phyloP scores from a whole-genome alignment of 2,329 filamentous ascomycete genomes.

The Colletotrichum caudatum region DNA sequence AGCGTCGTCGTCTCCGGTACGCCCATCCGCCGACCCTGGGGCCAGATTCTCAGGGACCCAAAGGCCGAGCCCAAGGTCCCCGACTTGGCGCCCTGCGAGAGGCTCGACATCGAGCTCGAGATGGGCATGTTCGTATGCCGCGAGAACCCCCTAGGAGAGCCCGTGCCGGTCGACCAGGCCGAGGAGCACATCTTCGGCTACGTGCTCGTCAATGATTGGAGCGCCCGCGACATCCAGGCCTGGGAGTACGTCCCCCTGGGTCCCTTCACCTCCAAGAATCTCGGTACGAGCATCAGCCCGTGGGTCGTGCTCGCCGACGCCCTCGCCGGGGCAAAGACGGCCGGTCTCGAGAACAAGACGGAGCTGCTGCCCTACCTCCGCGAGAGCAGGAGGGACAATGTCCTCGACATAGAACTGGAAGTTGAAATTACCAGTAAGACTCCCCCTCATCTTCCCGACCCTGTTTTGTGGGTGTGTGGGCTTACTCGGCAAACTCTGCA shows the following conservation, averaged over 20 bases:
- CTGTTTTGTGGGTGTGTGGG: rapidly evolving
- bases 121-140: slow-evolving; percentile 80
- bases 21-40: slow-evolving; percentile 76
- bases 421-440: slow-evolving; percentile 54
- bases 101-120: slow-evolving; percentile 83
- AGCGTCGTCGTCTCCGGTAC: slow-evolving; percentile 82
- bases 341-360: slow-evolving; percentile 49
- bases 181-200: slow-evolving; percentile 79
- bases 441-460: not conserved
- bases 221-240: slow-evolving; percentile 70
- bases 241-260: slow-evolving; percentile 73
- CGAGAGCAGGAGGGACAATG: slow-evolving; percentile 62
- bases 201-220: slow-evolving; percentile 75
- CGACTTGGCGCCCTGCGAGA: slow-evolving; percentile 69
- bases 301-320: slow-evolving; percentile 74
- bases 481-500: slow-evolving; percentile 40
- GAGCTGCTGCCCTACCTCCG: slow-evolving; percentile 61
- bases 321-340: slow-evolving; percentile 51
- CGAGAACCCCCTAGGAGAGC: slow-evolving; percentile 74
- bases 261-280: slow-evolving; percentile 72
- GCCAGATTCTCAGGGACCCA: slow-evolving; percentile 71
- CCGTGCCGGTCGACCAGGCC: slow-evolving; percentile 74
- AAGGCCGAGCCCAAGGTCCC: slow-evolving; percentile 65
- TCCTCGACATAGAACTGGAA: slow-evolving; percentile 54
- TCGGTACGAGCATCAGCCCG: slow-evolving; percentile 70